Evolutionary conservation across 148 eudicot species (phyloP).

Genomic region (Mesembryanthemum crystallinum): DNA sequence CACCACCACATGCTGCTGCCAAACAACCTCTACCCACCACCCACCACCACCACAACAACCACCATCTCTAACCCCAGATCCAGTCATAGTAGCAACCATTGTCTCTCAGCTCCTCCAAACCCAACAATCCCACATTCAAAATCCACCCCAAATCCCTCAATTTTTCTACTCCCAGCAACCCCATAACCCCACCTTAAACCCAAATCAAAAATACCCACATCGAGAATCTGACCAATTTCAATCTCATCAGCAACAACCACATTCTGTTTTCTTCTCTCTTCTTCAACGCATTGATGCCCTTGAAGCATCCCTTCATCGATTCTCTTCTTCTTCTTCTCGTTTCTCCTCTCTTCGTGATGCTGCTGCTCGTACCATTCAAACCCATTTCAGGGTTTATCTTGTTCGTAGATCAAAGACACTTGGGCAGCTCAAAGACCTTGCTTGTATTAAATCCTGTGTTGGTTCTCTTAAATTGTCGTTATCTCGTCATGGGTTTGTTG

Average conservation of each 20-base stretch:
- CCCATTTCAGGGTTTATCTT: slow-evolving; percentile 71
- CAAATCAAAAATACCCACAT: slow-evolving; percentile 19
- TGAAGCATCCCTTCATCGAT: slow-evolving; percentile 57
- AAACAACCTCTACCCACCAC: slow-evolving; percentile 30
- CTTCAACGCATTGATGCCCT: slow-evolving; percentile 66
- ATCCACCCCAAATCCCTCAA: background rate
- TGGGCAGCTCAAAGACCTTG: slow-evolving; percentile 61
- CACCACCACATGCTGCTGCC: slow-evolving; percentile 31
- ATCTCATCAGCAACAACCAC: slow-evolving; percentile 4
- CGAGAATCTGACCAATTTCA: slow-evolving; percentile 12
- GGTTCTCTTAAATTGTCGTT: slow-evolving; percentile 42
- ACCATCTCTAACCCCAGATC: slow-evolving; percentile 29
- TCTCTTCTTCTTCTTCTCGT: slow-evolving; percentile 16
- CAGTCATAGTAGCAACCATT: slow-evolving; percentile 31
- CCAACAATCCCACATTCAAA: slow-evolving; percentile 14
- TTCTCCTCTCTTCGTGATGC: slow-evolving; percentile 49
- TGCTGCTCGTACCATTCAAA: slow-evolving; percentile 80
- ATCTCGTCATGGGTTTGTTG: slow-evolving; percentile 35
- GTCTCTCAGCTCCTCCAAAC: slow-evolving; percentile 40
- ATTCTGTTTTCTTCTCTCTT: slow-evolving; percentile 45
- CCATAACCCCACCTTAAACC: slow-evolving; percentile 19
- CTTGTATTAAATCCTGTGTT: slow-evolving; percentile 59
- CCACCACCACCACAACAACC: slow-evolving; percentile 30
- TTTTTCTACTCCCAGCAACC: slow-evolving; percentile 16
- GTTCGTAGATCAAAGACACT: slow-evolving; percentile 72